Conservation (phyloP, 768 basidiomycete genomes). For the Suillus lakei region DNA sequence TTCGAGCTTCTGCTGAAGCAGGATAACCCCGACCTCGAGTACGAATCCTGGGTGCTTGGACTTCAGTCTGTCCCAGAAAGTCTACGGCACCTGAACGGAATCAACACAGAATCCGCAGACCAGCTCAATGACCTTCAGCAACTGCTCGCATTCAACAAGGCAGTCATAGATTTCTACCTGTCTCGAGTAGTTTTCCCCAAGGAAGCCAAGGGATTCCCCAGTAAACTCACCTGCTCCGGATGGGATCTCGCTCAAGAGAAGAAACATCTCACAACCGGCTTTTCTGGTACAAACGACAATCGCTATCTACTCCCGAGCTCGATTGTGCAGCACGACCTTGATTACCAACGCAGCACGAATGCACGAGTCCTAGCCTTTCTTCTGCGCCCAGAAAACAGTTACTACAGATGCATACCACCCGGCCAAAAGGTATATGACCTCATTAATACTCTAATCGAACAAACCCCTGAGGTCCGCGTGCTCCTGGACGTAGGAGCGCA, state of each 20-base stretch:
- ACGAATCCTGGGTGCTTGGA: neutral
- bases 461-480: slow-evolving; percentile 40
- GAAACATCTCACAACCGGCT: slow-evolving; percentile 17
- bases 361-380: slow-evolving; percentile 23
- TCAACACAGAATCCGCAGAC: slow-evolving; percentile 2
- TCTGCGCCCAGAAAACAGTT: slow-evolving; percentile 30
- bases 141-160: slow-evolving; percentile 22
- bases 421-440: slow-evolving; percentile 26
- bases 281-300: slow-evolving; percentile 35
- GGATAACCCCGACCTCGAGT: neutral
- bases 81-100: neutral
- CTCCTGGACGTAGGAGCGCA: neutral
- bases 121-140: slow-evolving; percentile 15
- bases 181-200: slow-evolving; percentile 32
- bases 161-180: slow-evolving; percentile 31
- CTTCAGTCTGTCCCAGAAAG: neutral
- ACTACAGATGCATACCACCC: slow-evolving; percentile 13
- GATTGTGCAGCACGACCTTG: slow-evolving; percentile 1
- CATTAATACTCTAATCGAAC: slow-evolving; percentile 33
- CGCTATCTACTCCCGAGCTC: slow-evolving; percentile 23
- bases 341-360: neutral
- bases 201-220: slow-evolving; percentile 29
- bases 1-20: slow-evolving; percentile 1
- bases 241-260: slow-evolving; percentile 31
- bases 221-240: slow-evolving; percentile 30